phyloP scores from a whole-genome alignment of 352 stramenopile genomes.

The Pythium vanterpoolii region DNA sequence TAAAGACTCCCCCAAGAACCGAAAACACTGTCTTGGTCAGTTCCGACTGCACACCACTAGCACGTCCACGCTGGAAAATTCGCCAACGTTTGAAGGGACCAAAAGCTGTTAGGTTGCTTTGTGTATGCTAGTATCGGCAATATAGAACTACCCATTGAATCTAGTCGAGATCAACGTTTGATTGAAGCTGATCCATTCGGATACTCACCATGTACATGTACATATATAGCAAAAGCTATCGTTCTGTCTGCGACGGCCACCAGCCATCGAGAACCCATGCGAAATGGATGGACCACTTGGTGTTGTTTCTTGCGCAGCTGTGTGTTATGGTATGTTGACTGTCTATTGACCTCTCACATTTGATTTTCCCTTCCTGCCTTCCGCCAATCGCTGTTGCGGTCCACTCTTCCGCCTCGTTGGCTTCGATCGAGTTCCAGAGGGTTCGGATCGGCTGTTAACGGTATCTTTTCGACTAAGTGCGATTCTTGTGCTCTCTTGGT shows the following conservation, averaged over 20 bases:
- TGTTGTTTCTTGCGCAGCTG: too few relatives aligned
- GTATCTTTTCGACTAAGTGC: conserved; percentile 26
- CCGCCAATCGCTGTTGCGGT: neutral
- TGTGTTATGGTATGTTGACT: conserved; percentile 10
- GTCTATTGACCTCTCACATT: conserved; percentile 20
- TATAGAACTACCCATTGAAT: too few relatives aligned
- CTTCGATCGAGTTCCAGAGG: conserved; percentile 17
- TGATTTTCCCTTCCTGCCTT: conserved; percentile 1
- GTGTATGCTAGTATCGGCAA: too few relatives aligned
- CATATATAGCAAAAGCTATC: too few relatives aligned
- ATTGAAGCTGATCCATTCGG: neutral
- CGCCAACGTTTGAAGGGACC: too few relatives aligned
- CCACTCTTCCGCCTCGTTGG: neutral
- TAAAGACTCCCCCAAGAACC: neutral
- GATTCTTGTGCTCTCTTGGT: neutral
- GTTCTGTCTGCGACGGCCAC: too few relatives aligned
- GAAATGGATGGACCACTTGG: too few relatives aligned
- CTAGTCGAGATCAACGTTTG: too few relatives aligned
- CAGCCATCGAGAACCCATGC: too few relatives aligned
- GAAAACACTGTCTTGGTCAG: neutral
- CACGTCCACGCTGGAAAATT: too few relatives aligned
- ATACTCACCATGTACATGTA: too few relatives aligned
- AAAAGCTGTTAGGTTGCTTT: too few relatives aligned
- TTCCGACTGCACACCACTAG: neutral
- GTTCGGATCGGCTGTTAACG: neutral